phyloP scores from a whole-genome alignment of 345 rosid species.

The Stellera chamaejasme region DNA sequence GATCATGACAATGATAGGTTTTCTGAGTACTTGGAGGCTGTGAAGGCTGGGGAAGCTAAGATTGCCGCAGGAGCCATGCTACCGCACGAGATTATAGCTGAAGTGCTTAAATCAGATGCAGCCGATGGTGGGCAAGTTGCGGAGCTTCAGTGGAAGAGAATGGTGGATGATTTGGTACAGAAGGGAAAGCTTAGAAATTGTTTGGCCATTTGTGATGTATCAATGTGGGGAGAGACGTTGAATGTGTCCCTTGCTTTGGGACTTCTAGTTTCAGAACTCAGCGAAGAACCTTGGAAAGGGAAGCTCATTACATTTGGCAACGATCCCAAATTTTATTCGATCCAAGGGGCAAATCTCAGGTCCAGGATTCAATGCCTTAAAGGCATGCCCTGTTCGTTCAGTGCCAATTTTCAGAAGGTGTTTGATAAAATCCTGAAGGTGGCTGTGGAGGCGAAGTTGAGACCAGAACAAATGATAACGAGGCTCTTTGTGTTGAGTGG shows the following conservation, averaged over 20 bases:
- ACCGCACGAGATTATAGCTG: slow-evolving; percentile 1
- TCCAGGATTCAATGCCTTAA: neutral
- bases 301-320: slow-evolving; percentile 2
- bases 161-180: slow-evolving; percentile 1
- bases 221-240: neutral
- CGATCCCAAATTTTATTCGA: neutral
- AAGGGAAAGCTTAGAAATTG: slow-evolving; percentile 6
- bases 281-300: slow-evolving; percentile 8
- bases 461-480: slow-evolving; percentile 5
- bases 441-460: neutral
- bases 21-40: neutral
- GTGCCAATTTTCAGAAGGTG: slow-evolving; percentile 1
- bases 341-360: slow-evolving; percentile 1
- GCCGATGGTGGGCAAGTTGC: neutral
- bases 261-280: slow-evolving; percentile 3
- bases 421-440: slow-evolving; percentile 5
- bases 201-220: slow-evolving; percentile 5
- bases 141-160: slow-evolving; percentile 3
- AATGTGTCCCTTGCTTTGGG: slow-evolving; percentile 1
- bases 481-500: slow-evolving; percentile 8
- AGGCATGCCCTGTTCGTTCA: neutral
- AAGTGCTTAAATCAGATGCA: neutral
- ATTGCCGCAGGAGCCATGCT: slow-evolving; percentile 6
- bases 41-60: neutral
- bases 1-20: neutral